Evolutionary conservation across 257 asterid species (phyloP).

Genomic region (Coffea canephora): DNA sequence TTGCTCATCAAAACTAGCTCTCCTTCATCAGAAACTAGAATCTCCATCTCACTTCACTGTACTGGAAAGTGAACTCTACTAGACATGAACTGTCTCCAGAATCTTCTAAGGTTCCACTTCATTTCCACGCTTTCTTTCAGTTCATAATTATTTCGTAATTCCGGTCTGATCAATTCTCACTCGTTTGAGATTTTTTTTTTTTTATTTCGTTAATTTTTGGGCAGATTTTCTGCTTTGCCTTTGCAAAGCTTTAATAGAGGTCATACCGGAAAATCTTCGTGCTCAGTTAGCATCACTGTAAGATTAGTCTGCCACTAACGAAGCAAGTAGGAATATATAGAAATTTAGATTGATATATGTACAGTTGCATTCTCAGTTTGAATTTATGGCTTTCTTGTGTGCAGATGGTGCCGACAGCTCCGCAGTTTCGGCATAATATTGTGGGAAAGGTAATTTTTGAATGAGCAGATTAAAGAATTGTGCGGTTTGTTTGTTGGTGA

Average conservation of each 20-base stretch:
- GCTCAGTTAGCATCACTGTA: constrained; percentile 47
- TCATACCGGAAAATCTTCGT: constrained; percentile 34
- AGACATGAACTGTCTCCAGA: constrained; percentile 76
- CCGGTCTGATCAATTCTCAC: background rate
- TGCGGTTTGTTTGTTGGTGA: background rate
- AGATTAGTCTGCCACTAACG: background rate
- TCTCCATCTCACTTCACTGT: background rate
- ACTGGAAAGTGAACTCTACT: background rate
- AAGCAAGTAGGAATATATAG: background rate
- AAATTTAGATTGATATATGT: background rate
- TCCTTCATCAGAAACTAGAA: background rate
- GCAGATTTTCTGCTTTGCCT: constrained; percentile 67
- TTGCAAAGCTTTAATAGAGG: constrained; percentile 39
- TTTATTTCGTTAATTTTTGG: background rate
- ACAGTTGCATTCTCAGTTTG: background rate
- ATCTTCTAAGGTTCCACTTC: constrained; percentile 53
- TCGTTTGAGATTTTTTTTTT: background rate
- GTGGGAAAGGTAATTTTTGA: constrained; percentile 28
- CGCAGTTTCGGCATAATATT: constrained; percentile 9
- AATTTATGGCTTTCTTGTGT: background rate
- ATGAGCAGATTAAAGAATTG: background rate
- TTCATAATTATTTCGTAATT: background rate
- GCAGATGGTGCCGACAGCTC: constrained; percentile 26
- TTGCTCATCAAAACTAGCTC: background rate
- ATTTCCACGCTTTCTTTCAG: constrained; percentile 1